Evolutionary conservation across 164 flowering plant species (phyloP).

Genomic region (Taxillus chinensis): DNA sequence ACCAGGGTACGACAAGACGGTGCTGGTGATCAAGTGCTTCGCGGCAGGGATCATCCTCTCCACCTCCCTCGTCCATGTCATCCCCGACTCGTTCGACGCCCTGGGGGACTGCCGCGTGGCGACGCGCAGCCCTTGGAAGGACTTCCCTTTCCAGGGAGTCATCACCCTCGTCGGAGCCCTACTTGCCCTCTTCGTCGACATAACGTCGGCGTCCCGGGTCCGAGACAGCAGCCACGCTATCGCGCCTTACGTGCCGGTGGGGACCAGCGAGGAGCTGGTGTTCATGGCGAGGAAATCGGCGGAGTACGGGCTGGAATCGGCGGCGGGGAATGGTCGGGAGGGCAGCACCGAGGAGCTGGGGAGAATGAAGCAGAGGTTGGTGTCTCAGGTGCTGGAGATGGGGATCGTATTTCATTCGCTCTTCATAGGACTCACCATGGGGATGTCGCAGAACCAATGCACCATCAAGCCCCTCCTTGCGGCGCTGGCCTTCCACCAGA

Average conservation of each 20-base stretch:
- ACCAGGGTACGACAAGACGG: conserved; percentile 36
- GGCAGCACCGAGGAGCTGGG: conserved; percentile 20
- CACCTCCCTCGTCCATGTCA: conserved; percentile 72
- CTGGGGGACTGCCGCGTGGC: conserved; percentile 51
- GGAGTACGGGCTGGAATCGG: conserved; percentile 4
- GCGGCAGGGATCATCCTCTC: conserved; percentile 81
- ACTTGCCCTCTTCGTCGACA: conserved; percentile 48
- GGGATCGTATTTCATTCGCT: conserved; percentile 74
- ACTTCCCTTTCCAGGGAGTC: conserved; percentile 64
- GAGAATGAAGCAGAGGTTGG: conserved; percentile 58
- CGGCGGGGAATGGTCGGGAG: conserved; percentile 6
- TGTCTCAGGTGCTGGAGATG: conserved; percentile 68
- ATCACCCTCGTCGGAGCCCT: conserved; percentile 45
- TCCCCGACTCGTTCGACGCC: conserved; percentile 62
- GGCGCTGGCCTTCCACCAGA: conserved; percentile 67
- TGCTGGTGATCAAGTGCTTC: conserved; percentile 58
- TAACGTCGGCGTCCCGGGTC: conserved; percentile 47
- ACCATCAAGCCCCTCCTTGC: conserved; percentile 70
- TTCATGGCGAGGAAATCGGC: conserved; percentile 7
- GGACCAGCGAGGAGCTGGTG: conserved; percentile 18
- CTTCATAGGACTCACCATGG: conserved; percentile 67
- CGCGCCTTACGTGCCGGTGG: conserved; percentile 23
- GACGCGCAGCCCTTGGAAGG: conserved; percentile 60
- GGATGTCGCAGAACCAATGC: conserved; percentile 72
- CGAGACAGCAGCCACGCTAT: conserved; percentile 2